These are phyloP conservation scores for Tylopilus subfusipes DNA, from an alignment of 768 basidiomycete species.

Conservation along the genomic window DNA sequence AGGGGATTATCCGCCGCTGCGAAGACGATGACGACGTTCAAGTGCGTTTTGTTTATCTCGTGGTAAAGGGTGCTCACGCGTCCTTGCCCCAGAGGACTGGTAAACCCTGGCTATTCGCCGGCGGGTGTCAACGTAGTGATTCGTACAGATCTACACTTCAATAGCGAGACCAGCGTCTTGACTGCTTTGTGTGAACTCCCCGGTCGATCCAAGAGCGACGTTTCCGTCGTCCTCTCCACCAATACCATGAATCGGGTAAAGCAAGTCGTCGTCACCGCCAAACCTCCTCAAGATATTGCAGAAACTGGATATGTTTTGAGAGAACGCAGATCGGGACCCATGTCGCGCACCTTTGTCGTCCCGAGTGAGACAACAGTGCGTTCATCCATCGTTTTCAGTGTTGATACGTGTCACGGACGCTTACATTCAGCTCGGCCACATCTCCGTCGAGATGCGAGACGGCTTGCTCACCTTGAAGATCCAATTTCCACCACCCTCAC, in stretches of 20 bases:
- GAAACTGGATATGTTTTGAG: constrained; percentile 42
- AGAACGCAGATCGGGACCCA: constrained; percentile 54
- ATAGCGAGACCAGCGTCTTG: constrained; percentile 46
- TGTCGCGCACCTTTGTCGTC: constrained; percentile 50
- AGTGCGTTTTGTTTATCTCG: constrained; percentile 16
- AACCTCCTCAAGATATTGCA: constrained; percentile 39
- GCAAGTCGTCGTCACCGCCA: constrained; percentile 56
- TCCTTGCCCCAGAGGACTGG: constrained; percentile 17
- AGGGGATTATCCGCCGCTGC: neutral
- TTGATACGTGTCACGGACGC: constrained; percentile 5
- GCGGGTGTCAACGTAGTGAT: constrained; percentile 39
- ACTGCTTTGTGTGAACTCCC: constrained; percentile 67
- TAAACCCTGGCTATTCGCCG: constrained; percentile 24
- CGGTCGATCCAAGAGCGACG: constrained; percentile 55
- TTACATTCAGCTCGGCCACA: constrained; percentile 45
- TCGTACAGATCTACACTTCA: constrained; percentile 61
- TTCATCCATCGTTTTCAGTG: constrained; percentile 18
- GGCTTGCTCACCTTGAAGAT: constrained; percentile 60
- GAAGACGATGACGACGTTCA: constrained; percentile 16
- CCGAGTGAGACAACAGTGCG: constrained; percentile 54
- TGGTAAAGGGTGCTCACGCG: constrained; percentile 10
- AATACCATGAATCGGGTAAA: constrained; percentile 59
- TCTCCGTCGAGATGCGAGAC: constrained; percentile 54
- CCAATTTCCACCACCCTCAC: constrained; percentile 44
- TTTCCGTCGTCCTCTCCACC: constrained; percentile 58